Base-by-base conservation (phyloP, 1,284 basidiomycete species). In the Moesziomyces antarcticus region DNA sequence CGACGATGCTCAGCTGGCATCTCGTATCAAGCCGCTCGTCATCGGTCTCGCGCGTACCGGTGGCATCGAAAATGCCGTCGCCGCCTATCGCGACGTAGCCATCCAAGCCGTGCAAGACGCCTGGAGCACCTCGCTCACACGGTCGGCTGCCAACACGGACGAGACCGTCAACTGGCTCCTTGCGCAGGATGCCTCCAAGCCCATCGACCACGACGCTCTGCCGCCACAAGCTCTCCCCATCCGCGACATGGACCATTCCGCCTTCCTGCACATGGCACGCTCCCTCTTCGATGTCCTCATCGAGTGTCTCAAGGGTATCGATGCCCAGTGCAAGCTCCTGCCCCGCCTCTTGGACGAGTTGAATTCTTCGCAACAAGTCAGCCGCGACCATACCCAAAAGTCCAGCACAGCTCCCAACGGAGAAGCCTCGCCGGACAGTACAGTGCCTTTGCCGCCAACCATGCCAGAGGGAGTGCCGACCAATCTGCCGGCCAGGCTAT, bases 71-170 rank as follows among this genome's bases (percentile, higher is more conserved):
- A 89, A 90, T 50, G 89, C 91, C 0, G 86, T 91, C 16, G 77
- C 87, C 2, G 89, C 90, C 14, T 98, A 94, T 92, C 87, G 91
- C 71, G 90, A 92, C 47, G 88, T 89, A 1, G 91, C 91, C 11
- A 86, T 93, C 60, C 85, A 85, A 11, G 90, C 92, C 60, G 87
- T 95, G 22, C 86, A 88, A 63, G 87, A 88, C 16, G 87, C 90
- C 6, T 63, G 74, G 60, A 51, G 42, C 7, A 44, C 57, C 0
- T 56, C 56, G 3, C 50, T 77, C 2, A 52, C 62, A 10, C 49
- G 46, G 18, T n/a, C 44, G 5, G 47, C 50, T 33, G 35, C 47
- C 16, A 60, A 72, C 3, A 62, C 69, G 55, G 20, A 71, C 52
- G 35, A 81, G 79, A 64, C 78, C 80, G 43, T 84, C 85, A 81